Evolutionary conservation across 495 filamentous ascomycete genomes (phyloP).

Genomic region (Xylaria acuta): DNA sequence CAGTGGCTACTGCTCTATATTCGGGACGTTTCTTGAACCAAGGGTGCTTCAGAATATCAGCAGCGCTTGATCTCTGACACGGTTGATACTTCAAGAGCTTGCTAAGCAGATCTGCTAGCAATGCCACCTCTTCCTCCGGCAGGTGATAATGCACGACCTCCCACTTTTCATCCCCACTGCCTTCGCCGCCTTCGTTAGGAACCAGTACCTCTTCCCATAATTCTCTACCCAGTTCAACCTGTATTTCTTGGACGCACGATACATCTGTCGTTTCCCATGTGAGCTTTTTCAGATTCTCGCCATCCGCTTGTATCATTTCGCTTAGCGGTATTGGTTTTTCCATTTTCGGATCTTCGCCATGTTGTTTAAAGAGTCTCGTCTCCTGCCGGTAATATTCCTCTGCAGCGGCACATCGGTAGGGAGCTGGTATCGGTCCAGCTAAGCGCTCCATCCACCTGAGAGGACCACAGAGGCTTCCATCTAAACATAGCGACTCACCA

Average conservation of each 20-base stretch:
- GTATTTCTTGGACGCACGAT: background rate
- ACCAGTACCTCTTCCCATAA: background rate
- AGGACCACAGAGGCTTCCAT: background rate
- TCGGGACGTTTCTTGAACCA: background rate
- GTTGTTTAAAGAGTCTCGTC: background rate
- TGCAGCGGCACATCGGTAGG: constrained; percentile 10
- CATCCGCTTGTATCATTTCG: background rate
- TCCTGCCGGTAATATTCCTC: background rate
- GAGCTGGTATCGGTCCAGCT: constrained; percentile 8
- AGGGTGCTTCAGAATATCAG: background rate
- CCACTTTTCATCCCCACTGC: background rate
- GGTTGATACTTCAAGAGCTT: background rate
- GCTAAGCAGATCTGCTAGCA: background rate
- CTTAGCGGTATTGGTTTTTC: background rate
- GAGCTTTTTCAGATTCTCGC: background rate
- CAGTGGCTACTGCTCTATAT: no score
- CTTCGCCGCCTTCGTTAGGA: background rate
- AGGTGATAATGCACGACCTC: background rate
- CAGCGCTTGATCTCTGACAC: background rate
- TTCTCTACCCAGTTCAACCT: background rate
- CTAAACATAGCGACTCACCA: background rate
- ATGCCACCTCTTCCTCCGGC: background rate
- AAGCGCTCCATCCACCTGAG: background rate
- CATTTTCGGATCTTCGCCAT: background rate
- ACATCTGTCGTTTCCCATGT: background rate